Evolutionary conservation across 139 green algal species (phyloP), one percentile per base, ranked within the genome.

Genomic region (Closterium sp.): DNA sequence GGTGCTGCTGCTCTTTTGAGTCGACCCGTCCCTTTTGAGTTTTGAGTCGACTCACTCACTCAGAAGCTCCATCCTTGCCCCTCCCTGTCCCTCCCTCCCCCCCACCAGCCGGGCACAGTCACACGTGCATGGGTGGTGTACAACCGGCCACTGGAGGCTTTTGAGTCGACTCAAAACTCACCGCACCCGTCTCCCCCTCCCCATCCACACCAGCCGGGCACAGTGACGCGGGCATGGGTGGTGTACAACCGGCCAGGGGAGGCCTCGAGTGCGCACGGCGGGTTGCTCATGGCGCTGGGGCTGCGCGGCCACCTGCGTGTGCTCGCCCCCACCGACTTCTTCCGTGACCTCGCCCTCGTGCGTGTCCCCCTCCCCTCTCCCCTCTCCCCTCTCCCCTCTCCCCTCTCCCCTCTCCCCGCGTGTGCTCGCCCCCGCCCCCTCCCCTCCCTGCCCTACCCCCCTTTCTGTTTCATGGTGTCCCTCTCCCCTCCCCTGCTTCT

Each of bases 101-200:
- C n/a, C n/a, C n/a, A 7, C 42, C 42, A 62, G 42, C 42, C 42
- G 42, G 42, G 42, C 91, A 88, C 73, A 32, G 92, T 98, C 27
- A 97, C 94, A 10, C 95, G 97, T 30, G 96, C 96, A 21, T 98
- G 96, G 97, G 95, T 98, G 9, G 94, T 97, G 86, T 97, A 97
- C 96, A 97, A 97, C 95, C 96, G 96, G 93, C 97, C 98, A 2
- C 93, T 94, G 34, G 90, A 95, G 86, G 96, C 97, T 2, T 96
- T n/a, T n/a, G n/a, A n/a, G n/a, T n/a, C n/a, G n/a, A n/a, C n/a
- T n/a, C n/a, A n/a, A n/a, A n/a, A n/a, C n/a, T n/a, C n/a, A n/a
- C n/a, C n/a, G n/a, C n/a, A n/a, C n/a, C n/a, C n/a, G n/a, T n/a
- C n/a, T n/a, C n/a, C n/a, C n/a, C n/a, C n/a, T n/a, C n/a, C n/a